A percentile compares a stretch with the other conserved stretches of the same genome.
These are phyloP conservation scores for Phytopythium boreale DNA, from an alignment of 352 stramenopile species.

Conservation along the genomic window DNA sequence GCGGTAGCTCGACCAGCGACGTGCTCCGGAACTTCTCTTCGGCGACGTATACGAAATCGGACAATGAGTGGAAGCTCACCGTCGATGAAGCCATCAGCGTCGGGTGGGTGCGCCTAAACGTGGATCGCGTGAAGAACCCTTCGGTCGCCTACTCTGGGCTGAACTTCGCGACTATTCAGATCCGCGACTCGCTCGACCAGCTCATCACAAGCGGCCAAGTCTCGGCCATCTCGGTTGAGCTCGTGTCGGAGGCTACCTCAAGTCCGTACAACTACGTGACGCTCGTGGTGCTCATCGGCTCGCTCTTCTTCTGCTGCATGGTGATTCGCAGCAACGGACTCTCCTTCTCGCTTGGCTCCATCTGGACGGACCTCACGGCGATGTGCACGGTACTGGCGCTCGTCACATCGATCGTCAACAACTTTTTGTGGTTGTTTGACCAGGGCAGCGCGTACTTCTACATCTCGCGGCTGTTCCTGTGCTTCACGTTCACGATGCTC, in stretches of 20 bases:
- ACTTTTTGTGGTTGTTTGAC: slow-evolving; percentile 74
- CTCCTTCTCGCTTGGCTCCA: slow-evolving; percentile 78
- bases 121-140: slow-evolving; percentile 75
- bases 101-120: slow-evolving; percentile 64
- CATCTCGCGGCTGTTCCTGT: slow-evolving; percentile 72
- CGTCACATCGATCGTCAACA: slow-evolving; percentile 77
- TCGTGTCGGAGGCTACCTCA: slow-evolving; percentile 48
- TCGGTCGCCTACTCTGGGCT: slow-evolving; percentile 65
- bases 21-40: slow-evolving; percentile 20
- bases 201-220: slow-evolving; percentile 59
- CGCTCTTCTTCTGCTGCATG: slow-evolving; percentile 76
- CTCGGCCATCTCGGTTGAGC: slow-evolving; percentile 73
- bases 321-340: slow-evolving; percentile 83
- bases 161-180: slow-evolving; percentile 54
- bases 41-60: slow-evolving; percentile 17
- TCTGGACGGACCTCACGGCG: slow-evolving; percentile 85
- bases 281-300: slow-evolving; percentile 81
- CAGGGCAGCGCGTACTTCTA: slow-evolving; percentile 79
- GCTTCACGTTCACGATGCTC: slow-evolving; percentile 89
- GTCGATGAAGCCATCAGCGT: slow-evolving; percentile 52
- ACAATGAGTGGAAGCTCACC: slow-evolving; percentile 58
- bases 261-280: slow-evolving; percentile 90
- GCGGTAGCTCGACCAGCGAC: neutral
- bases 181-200: slow-evolving; percentile 45
- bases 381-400: slow-evolving; percentile 80